These are phyloP conservation scores for Dendrobium huoshanense DNA, from an alignment of 106 monocot genomes.

Conservation along the genomic window DNA sequence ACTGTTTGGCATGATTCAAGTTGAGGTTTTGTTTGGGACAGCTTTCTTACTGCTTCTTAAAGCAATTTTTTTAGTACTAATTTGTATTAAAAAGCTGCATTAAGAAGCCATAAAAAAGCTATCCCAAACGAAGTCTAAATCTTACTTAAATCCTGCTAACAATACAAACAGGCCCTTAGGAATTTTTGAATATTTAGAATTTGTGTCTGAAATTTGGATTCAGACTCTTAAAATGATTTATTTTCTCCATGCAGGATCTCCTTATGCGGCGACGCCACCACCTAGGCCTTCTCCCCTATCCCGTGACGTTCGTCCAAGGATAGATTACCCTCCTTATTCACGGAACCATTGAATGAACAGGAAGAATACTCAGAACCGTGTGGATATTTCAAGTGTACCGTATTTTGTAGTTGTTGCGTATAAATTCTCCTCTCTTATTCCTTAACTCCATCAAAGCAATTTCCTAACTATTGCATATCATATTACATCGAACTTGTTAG, in stretches of 20 bases:
- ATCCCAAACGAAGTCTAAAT: too few relatives aligned
- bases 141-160: too few relatives aligned
- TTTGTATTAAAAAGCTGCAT: too few relatives aligned
- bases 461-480: too few relatives aligned
- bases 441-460: background rate
- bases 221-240: background rate
- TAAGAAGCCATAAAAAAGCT: too few relatives aligned
- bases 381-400: background rate
- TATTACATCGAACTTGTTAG: too few relatives aligned
- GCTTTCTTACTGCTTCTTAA: too few relatives aligned
- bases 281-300: conserved; percentile 13
- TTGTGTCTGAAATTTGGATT: background rate
- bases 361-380: background rate
- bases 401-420: background rate
- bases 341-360: conserved; percentile 15
- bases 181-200: background rate
- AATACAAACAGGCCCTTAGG: too few relatives aligned
- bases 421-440: background rate
- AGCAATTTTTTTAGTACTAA: too few relatives aligned
- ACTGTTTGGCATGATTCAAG: too few relatives aligned
- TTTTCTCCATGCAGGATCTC: conserved; percentile 5
- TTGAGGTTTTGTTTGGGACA: too few relatives aligned
- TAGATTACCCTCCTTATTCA: conserved; percentile 4
- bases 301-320: background rate
- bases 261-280: conserved; percentile 7